phyloP scores from a whole-genome alignment of 345 rosid genomes.

The Luvunga scandens region DNA sequence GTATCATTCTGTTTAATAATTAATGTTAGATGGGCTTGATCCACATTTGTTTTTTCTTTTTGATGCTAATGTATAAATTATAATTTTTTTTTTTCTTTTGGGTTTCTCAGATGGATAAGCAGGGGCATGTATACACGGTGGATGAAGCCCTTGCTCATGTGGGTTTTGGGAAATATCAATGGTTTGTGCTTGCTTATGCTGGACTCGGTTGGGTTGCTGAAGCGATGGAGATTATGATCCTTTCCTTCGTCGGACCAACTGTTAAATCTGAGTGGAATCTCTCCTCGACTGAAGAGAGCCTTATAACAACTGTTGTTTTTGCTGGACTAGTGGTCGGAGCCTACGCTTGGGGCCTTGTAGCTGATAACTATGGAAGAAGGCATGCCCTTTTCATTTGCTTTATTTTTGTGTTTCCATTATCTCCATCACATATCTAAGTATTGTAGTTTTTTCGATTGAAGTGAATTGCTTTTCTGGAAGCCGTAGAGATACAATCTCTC shows the following conservation, averaged over 20 bases:
- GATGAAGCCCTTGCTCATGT: slow-evolving; percentile 39
- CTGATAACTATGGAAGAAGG: slow-evolving; percentile 49
- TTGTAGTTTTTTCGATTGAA: too few relatives aligned
- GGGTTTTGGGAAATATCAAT: slow-evolving; percentile 45
- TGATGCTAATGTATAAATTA: too few relatives aligned
- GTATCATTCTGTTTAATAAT: too few relatives aligned
- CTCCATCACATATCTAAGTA: too few relatives aligned
- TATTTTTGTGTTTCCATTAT: too few relatives aligned
- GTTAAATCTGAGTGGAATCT: slow-evolving; percentile 43
- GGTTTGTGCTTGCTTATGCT: slow-evolving; percentile 38
- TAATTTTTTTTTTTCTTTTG: background rate
- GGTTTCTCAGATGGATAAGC: slow-evolving; percentile 20
- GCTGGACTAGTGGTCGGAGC: slow-evolving; percentile 55
- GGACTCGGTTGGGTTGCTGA: slow-evolving; percentile 45
- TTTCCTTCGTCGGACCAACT: slow-evolving; percentile 45
- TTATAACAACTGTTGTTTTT: slow-evolving; percentile 38
- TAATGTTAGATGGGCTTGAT: too few relatives aligned
- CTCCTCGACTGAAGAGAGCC: slow-evolving; percentile 37
- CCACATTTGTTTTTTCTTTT: too few relatives aligned
- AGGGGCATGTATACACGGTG: slow-evolving; percentile 21
- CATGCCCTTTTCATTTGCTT: background rate
- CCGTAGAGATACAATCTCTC: too few relatives aligned
- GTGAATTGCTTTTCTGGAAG: too few relatives aligned
- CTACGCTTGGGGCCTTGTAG: slow-evolving; percentile 43
- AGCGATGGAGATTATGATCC: slow-evolving; percentile 55